Percentiles rank a stretch among this genome's conserved stretches.
phyloP scores from a whole-genome alignment of 2,329 filamentous ascomycete species.

The Beauveria bassiana region DNA sequence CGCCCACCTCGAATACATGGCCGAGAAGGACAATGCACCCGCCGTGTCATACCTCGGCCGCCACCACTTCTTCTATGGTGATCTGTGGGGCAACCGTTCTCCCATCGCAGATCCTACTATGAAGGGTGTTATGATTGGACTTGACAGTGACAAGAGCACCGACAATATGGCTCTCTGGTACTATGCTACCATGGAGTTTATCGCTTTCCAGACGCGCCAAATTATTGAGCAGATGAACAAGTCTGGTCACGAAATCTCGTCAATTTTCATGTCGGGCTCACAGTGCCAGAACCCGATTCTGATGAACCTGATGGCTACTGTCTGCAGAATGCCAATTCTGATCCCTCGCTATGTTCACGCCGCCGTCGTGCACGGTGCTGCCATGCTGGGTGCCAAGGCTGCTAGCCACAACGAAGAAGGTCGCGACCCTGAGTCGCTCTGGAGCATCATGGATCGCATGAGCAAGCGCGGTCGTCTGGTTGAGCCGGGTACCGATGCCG shows the following conservation, averaged over 20 bases:
- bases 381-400: slow-evolving; percentile 97
- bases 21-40: slow-evolving; percentile 60
- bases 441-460: slow-evolving; percentile 97
- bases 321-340: slow-evolving; percentile 84
- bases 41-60: slow-evolving; percentile 78
- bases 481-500: slow-evolving; percentile 60
- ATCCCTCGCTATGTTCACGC: slow-evolving; percentile 92
- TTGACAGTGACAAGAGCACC: slow-evolving; percentile 78
- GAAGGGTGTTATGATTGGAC: slow-evolving; percentile 80
- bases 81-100: slow-evolving; percentile 93
- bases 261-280: slow-evolving; percentile 97
- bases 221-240: slow-evolving; percentile 93
- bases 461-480: slow-evolving; percentile 87
- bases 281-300: slow-evolving; percentile 94
- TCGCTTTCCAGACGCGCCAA: slow-evolving; percentile 91
- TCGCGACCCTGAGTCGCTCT: slow-evolving; percentile 77
- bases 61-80: slow-evolving; percentile 98
- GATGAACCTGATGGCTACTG: slow-evolving; percentile 84
- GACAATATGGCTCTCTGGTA: slow-evolving; percentile 87
- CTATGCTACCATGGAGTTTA: slow-evolving; percentile 96
- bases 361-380: slow-evolving; percentile 94
- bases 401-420: slow-evolving; percentile 63
- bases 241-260: slow-evolving; percentile 76
- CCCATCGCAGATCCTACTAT: slow-evolving; percentile 89
- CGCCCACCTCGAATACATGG: slow-evolving; percentile 71